These are phyloP conservation scores for Torrubiella hemipterigena DNA, from an alignment of 2,329 filamentous ascomycete genomes.

Conservation along the genomic window DNA sequence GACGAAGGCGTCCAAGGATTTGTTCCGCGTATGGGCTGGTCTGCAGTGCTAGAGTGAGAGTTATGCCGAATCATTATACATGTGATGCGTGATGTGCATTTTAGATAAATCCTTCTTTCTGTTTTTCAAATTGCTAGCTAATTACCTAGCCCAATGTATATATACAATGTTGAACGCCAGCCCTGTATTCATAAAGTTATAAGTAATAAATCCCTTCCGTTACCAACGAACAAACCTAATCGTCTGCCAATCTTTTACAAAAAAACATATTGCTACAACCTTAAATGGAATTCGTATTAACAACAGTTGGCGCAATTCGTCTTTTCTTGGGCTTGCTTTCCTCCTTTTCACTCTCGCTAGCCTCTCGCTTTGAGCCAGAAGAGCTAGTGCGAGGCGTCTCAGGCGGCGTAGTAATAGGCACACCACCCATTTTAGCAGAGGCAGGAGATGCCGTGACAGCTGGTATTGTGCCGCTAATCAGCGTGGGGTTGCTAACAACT, in stretches of 20 bases:
- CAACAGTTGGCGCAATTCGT: conserved; percentile 55
- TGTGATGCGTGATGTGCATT: no score
- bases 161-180: no score
- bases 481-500: conserved; percentile 64
- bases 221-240: no score
- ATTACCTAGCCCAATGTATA: no score
- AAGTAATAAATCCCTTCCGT: no score
- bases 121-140: no score
- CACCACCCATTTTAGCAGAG: conserved; percentile 46
- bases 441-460: conserved; percentile 64
- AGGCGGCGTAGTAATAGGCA: conserved; percentile 80
- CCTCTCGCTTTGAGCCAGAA: conserved; percentile 43
- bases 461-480: conserved; percentile 67
- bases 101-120: no score
- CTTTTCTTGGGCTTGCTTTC: conserved; percentile 51
- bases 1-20: conserved; percentile 50
- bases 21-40: conserved; percentile 48
- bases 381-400: conserved; percentile 56
- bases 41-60: conserved; percentile 27
- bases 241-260: no score
- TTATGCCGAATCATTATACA: no score
- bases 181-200: no score
- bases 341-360: conserved; percentile 41
- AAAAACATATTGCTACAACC: no score
- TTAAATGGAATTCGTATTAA: conserved; percentile 21